These are phyloP conservation scores for Amanita pallidorosea DNA, from an alignment of 768 basidiomycete species.

Conservation along the genomic window DNA sequence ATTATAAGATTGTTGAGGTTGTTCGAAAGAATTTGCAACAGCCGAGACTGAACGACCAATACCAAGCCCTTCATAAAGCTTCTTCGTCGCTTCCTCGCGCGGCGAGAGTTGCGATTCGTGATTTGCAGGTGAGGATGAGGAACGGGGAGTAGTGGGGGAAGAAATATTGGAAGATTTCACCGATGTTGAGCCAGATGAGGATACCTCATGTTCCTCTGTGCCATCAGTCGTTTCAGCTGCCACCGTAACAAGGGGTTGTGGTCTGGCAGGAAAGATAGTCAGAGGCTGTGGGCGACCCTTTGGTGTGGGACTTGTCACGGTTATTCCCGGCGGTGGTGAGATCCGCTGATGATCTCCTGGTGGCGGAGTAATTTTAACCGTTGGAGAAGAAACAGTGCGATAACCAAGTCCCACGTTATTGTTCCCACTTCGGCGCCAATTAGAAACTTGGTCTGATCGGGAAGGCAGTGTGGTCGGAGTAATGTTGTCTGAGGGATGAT, in stretches of 20 bases:
- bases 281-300: slow-evolving; percentile 59
- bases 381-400: slow-evolving; percentile 51
- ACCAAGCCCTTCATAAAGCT: slow-evolving; percentile 82
- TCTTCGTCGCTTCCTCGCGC: slow-evolving; percentile 81
- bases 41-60: slow-evolving; percentile 56
- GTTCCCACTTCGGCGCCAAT: slow-evolving; percentile 74
- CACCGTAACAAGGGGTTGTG: slow-evolving; percentile 43
- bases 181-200: slow-evolving; percentile 56
- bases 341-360: slow-evolving; percentile 40
- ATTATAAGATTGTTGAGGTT: slow-evolving; percentile 19
- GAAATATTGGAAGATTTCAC: slow-evolving; percentile 37
- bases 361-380: slow-evolving; percentile 66
- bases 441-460: slow-evolving; percentile 70
- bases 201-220: slow-evolving; percentile 41
- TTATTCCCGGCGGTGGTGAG: slow-evolving; percentile 36
- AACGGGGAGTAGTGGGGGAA: slow-evolving; percentile 72
- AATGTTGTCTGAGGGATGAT: slow-evolving; percentile 29
- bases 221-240: slow-evolving; percentile 34
- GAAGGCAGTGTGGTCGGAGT: slow-evolving; percentile 36
- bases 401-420: slow-evolving; percentile 57
- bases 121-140: slow-evolving; percentile 40
- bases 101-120: slow-evolving; percentile 57
- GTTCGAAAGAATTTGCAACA: slow-evolving; percentile 19
- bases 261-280: slow-evolving; percentile 43
- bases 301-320: slow-evolving; percentile 15